A percentile compares a stretch with the other conserved stretches of the same genome.
These are phyloP conservation scores for Dactylellina sp. DNA, from an alignment of 2,329 filamentous ascomycete genomes.

Conservation along the genomic window DNA sequence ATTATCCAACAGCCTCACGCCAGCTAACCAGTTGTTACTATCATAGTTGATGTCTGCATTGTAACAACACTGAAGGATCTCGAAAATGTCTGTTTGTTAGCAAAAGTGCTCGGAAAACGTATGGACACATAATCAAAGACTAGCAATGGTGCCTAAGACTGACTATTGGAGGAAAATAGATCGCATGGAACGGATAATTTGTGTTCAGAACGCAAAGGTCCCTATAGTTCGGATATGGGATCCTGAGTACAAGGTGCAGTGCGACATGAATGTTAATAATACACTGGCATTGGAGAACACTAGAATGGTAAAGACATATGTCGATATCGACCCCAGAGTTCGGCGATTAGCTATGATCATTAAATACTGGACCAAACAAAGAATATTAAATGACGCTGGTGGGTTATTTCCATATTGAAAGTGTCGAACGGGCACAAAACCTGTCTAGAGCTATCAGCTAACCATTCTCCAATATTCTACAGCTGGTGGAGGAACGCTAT, in stretches of 20 bases:
- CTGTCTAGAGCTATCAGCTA: constrained; percentile 10
- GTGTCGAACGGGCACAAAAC: not conserved
- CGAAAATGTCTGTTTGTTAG: constrained; percentile 90
- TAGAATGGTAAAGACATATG: constrained; percentile 96
- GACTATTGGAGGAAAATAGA: constrained; percentile 68
- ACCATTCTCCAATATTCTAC: constrained; percentile 57
- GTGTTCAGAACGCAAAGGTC: constrained; percentile 93
- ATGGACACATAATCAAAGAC: constrained; percentile 15
- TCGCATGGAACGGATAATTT: constrained; percentile 96
- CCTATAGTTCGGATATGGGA: constrained; percentile 99
- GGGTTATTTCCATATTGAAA: constrained; percentile 63
- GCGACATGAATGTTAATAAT: constrained; percentile 99
- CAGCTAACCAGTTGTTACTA: constrained; percentile 19
- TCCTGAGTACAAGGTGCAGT: constrained; percentile 86
- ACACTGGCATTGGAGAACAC: constrained; percentile 95
- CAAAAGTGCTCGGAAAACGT: constrained; percentile 86
- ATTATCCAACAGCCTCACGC: constrained; percentile 7
- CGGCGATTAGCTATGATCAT: constrained; percentile 94
- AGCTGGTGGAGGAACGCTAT: constrained; percentile 93
- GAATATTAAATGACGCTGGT: constrained; percentile 97
- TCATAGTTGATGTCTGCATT: constrained; percentile 93
- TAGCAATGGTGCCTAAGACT: constrained; percentile 25
- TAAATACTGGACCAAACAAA: constrained; percentile 94
- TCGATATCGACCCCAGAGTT: constrained; percentile 90
- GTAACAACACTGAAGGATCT: constrained; percentile 88